Base-by-base conservation (phyloP, 2,329 filamentous ascomycete species). In the Arachnomyces sp. region DNA sequence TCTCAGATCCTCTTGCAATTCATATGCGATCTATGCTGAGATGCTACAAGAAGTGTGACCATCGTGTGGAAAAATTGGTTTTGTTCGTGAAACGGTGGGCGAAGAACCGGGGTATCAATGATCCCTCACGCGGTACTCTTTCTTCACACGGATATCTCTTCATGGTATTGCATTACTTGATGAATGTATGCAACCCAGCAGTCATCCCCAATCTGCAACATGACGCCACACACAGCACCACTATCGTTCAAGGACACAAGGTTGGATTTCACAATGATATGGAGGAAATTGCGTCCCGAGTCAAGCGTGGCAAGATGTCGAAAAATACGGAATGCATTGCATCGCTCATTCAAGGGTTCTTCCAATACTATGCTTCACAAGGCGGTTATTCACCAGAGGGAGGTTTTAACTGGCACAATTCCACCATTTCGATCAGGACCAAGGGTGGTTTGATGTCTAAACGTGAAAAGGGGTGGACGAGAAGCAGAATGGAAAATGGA, bases 31-130 rank as follows among this genome's bases (percentile, higher is more conserved):
- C 78, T 28, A 76, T 95, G 30, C 74, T 95, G 21, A 79, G 84
- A 30, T 90, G 86, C 60, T 95, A 95, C 63, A 82, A 84, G 2
- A 75, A 78, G 40, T 85, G 83, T 14, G 89, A 95, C 56, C 66
- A 76, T 3, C 80, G 89, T 8, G 86, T 95, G 4, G 75, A 78
- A 15, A 78, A 80, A 2, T 77, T 95, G 66, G 79, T 93, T 1
- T 66, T 93, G 7, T 94, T 95, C 56, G 71, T 95, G 56, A 95
- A 95, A 62, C 77, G 86, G 47, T 95, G 89, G 88, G 86, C 87
- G 17, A 93, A 92, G 60, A 72, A 74, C 18, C 80, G 89, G 34
- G 84, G 80, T 47, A 89, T 95, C 65, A 95, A 95, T 62, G 86
- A 82, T 31, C 80, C 86, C 2, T 93, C 93, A 56, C 81, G 82